Evolutionary conservation across 306 rosid genomes (phyloP), one percentile per base, ranked within the genome.

Genomic region (Sophora flavescens): DNA sequence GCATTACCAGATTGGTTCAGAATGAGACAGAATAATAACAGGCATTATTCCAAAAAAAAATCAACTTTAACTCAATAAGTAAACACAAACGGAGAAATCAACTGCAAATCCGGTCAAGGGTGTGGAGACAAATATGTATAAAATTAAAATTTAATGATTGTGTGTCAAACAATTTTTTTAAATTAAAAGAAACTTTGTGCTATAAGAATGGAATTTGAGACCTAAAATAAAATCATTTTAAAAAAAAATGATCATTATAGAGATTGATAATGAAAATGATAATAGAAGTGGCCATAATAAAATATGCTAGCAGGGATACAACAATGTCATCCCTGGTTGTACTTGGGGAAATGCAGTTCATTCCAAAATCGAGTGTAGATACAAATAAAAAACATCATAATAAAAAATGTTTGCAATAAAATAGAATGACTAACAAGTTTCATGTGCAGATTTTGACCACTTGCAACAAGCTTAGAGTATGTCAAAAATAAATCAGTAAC

Each of bases 1-100:
- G 67, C 47, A 72, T 47, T 68, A 32, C 76, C 58, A 59, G 45
- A 68, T 61, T 36, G 22, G 26, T 72, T 77, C 74, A 63, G 16
- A 53, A 51, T 6, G 36, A 58, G 38, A 57, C 74, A 65, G 10
- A 41, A 58, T 42, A 67, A 54, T 35, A 51, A 80, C 70, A 72
- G 58, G 58, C 64, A 73, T 61, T 45, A 70, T 79, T 70, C 30
- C 36, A 52, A 41, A 68, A 17, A 36, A 30, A 62, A 48, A 6
- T 44, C 59, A 52, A 47, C 38, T 39, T 72, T 58, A 69, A 53
- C n/a, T 33, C 51, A 74, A 48, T 13, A 18, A 13, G 50, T 70
- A 53, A 70, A 62, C 18, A 60, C 36, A 75, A 1, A 62, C 2
- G 44, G 54, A 11, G 18, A 51, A 68, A 42, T n/a, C 47, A 70